Percentiles rank a stretch among this genome's conserved stretches.
phyloP scores from a whole-genome alignment of 345 rosid genomes.

The Sisymbrium altissimum region DNA sequence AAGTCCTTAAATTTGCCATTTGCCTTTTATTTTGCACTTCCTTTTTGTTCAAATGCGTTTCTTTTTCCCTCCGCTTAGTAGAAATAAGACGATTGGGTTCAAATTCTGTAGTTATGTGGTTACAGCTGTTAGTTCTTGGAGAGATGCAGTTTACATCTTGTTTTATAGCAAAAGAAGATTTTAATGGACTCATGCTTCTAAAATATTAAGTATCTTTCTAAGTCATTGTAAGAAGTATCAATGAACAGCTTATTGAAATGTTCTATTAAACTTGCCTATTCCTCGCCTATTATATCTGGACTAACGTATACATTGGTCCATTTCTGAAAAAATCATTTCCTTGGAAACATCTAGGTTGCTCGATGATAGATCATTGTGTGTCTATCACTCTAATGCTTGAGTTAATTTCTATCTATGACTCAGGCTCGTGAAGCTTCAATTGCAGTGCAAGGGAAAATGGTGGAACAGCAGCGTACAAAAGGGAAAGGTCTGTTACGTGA shows the following conservation, averaged over 20 bases:
- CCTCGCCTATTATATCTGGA: not conserved
- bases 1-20: not conserved
- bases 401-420: constrained; percentile 7
- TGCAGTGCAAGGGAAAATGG: constrained; percentile 80
- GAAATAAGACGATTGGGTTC: constrained; percentile 3
- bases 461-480: constrained; percentile 90
- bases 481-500: constrained; percentile 64
- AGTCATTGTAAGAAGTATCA: not conserved
- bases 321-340: not conserved
- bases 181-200: constrained; percentile 5
- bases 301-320: too few relatives aligned
- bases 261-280: not conserved
- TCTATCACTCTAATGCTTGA: not conserved
- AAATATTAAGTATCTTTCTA: not conserved
- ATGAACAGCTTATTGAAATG: not conserved
- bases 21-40: constrained; percentile 1
- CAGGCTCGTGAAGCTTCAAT: constrained; percentile 97
- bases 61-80: not conserved
- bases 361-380: too few relatives aligned
- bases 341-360: not conserved
- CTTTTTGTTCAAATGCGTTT: not conserved
- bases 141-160: constrained; percentile 5
- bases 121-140: constrained; percentile 2
- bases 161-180: not conserved
- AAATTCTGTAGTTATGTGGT: constrained; percentile 4